Evolutionary conservation across 805 yeast genomes (phyloP).

Genomic region (Hyphopichia homilentoma): DNA sequence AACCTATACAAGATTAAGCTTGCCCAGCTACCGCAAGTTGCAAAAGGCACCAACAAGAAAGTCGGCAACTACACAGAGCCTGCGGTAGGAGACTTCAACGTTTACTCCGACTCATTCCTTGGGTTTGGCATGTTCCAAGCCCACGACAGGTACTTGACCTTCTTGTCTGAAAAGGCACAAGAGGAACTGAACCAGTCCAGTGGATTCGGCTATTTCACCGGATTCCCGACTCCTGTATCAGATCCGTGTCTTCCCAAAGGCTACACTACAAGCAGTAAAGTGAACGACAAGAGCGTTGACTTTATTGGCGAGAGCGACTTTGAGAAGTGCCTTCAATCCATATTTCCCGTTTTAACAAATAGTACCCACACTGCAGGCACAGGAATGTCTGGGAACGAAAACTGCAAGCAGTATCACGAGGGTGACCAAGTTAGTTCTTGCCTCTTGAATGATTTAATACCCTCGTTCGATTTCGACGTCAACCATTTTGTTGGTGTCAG

Average conservation of each 20-base stretch:
- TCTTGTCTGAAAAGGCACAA: slow-evolving; percentile 22
- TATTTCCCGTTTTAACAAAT: slow-evolving; percentile 44
- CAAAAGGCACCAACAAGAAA: slow-evolving; percentile 5
- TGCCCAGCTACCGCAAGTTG: slow-evolving; percentile 25
- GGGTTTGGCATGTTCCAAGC: slow-evolving; percentile 64
- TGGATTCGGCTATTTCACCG: slow-evolving; percentile 6
- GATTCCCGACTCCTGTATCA: slow-evolving; percentile 24
- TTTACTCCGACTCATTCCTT: slow-evolving; percentile 53
- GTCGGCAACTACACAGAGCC: neutral
- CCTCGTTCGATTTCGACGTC: slow-evolving; percentile 53
- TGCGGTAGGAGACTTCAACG: slow-evolving; percentile 19
- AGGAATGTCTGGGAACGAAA: slow-evolving; percentile 13
- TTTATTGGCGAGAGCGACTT: slow-evolving; percentile 55
- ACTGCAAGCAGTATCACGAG: slow-evolving; percentile 28
- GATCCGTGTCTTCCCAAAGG: slow-evolving; percentile 63
- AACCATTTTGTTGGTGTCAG: slow-evolving; percentile 62
- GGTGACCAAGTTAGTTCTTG: slow-evolving; percentile 41
- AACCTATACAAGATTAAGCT: slow-evolving; percentile 45
- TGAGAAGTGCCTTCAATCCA: slow-evolving; percentile 41
- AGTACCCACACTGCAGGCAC: slow-evolving; percentile 22
- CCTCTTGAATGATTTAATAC: slow-evolving; percentile 48
- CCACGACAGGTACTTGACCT: slow-evolving; percentile 41
- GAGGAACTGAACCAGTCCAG: slow-evolving; percentile 10
- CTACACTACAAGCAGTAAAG: slow-evolving; percentile 20
- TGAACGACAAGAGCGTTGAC: slow-evolving; percentile 25